Evolutionary conservation across 106 monocot genomes (phyloP), one percentile per base, ranked within the genome.

Genomic region (Acanthochlamys bracteata): DNA sequence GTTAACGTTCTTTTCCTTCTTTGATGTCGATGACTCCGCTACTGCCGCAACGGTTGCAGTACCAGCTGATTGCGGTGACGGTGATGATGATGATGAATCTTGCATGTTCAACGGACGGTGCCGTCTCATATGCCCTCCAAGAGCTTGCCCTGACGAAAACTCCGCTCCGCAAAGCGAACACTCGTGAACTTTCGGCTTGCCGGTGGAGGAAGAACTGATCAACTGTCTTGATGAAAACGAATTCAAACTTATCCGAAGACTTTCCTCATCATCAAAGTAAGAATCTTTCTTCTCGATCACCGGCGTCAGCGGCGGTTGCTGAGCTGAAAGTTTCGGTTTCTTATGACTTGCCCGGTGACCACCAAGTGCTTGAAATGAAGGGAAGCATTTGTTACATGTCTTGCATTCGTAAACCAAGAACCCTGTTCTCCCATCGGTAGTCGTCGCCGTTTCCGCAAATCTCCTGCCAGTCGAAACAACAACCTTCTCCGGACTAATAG

Each of bases 81-180:
- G 33, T 6, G 33, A 33, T 33, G 33, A 33, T 6, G 49, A 12
- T 49, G 49, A 17, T 49, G 49, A 14, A 14, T 49, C 49, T 4
- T 49, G 49, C 17, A 49, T 14, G 11, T 53, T 23, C 20, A 64
- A 0, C 61, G 83, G 71, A 65, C 86, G 59, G 90, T 95, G 94
- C 63, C 94, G 75, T 57, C 90, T 74, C 94, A 95, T 95, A 75
- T 95, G 94, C 7, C 94, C 94, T n/a, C 94, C 94, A 7, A 95
- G 75, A 0, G 94, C 94, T 66, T 95, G 94, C 10, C 94, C 94
- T 4, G 94, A 86, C 12, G 77, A 73, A 73, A 95, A 95, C 66
- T 84, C 94, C 13, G 84, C 65, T 7, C 86, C 81, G 45, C 94
- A 95, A 56, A 90, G 78, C 11, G 79, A 77, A 63, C 94, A 95